Evolutionary conservation across 140 eudicot species (phyloP), one percentile per base, ranked within the genome.

Genomic region (Oenanthe javanica): DNA sequence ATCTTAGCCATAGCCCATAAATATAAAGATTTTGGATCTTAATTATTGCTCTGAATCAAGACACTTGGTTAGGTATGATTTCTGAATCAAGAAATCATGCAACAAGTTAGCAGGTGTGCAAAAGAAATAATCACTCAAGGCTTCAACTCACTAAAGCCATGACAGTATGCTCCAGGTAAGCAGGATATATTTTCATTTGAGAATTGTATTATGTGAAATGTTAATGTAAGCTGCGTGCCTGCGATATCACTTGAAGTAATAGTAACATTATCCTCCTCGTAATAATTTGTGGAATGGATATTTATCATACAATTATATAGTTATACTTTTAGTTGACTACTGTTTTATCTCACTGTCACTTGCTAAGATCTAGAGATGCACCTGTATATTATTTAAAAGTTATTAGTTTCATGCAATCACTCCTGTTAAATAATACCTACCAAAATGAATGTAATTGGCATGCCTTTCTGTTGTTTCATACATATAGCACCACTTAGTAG

Each of bases 381-480:
- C 69, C 69, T 61, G 36, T 61, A 61, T 61, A n/a, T 21, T n/a
- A n/a, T n/a, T n/a, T n/a, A 2, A 59, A 21, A 59, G 12, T 23
- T 61, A 61, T 2, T n/a, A 9, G 69, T 61, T 61, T 61, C 69
- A 61, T 61, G 14, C 69, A 61, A 61, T n/a, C 4, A 61, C n/a
- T 61, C 9, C 5, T n/a, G 69, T 61, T 61, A 21, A n/a, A n/a
- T 61, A 61, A 61, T n/a, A 61, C 69, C 69, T 61, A 61, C 69
- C 69, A n/a, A 61, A 59, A 61, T 61, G 69, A 21, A n/a, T n/a
- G 69, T 10, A 61, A 21, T 61, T 61, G 36, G 36, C 69, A 61
- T 61, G 69, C 69, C 69, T 61, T 61, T 61, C 69, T 61, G 69
- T 61, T 61, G 69, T 61, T 61, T 61, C 69, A 61, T 61, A 61